These are phyloP conservation scores for Cocos nucifera DNA, from an alignment of 176 grass and related monocot genomes.

Conservation along the genomic window DNA sequence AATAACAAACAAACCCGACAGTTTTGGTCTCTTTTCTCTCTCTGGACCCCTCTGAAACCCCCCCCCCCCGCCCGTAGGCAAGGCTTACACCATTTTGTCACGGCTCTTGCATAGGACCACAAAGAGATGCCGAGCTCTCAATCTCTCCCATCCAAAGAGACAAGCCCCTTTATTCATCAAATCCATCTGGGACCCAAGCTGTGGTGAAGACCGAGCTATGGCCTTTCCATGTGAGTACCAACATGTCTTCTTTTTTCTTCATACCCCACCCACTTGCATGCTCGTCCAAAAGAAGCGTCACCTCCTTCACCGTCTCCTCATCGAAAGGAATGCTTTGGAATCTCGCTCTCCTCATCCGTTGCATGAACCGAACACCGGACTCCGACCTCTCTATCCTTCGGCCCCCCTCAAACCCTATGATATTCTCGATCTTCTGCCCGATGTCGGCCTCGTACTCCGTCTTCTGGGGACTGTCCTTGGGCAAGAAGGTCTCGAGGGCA, in stretches of 20 bases:
- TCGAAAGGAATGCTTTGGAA: neutral
- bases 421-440: conserved; percentile 23
- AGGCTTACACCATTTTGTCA: no score
- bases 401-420: conserved; percentile 12
- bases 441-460: conserved; percentile 17
- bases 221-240: conserved; percentile 24
- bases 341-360: conserved; percentile 5
- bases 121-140: no score
- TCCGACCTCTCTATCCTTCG: conserved; percentile 15
- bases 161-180: conserved; percentile 10
- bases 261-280: conserved; percentile 21
- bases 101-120: no score
- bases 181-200: conserved; percentile 10
- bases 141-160: neutral
- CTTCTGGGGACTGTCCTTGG: conserved; percentile 17
- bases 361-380: neutral
- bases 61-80: no score
- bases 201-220: conserved; percentile 15
- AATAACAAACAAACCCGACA: no score
- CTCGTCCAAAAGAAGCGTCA: conserved; percentile 17
- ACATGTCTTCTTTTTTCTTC: conserved; percentile 21
- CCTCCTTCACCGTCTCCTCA: conserved; percentile 13
- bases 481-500: conserved; percentile 21
- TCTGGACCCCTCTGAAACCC: no score
- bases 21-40: no score